phyloP scores from a whole-genome alignment of 192 early-diverging fungal genomes.

The Linnemannia exigua region DNA sequence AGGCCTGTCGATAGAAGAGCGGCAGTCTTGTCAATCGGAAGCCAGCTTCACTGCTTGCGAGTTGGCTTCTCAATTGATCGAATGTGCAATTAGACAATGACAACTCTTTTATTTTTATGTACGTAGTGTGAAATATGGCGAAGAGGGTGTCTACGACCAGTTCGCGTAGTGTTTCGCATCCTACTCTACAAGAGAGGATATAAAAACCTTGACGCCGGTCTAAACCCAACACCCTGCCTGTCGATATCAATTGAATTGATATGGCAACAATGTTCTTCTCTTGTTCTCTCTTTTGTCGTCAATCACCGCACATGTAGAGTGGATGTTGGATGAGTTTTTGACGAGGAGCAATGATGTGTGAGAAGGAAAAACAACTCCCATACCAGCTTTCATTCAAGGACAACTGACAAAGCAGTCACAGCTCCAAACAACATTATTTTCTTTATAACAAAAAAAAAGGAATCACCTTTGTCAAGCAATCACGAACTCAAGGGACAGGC shows the following conservation, averaged over 20 bases:
- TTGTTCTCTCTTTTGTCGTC: neutral
- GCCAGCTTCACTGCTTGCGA: too few species aligned
- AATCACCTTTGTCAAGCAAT: neutral
- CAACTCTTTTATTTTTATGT: neutral
- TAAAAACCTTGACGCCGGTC: neutral
- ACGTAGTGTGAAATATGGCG: neutral
- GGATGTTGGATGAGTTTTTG: neutral
- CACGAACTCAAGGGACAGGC: neutral
- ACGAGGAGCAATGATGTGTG: neutral
- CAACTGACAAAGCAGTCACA: neutral
- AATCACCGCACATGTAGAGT: neutral
- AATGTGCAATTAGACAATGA: too few species aligned
- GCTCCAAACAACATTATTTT: neutral
- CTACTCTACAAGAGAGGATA: neutral
- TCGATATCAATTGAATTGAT: neutral
- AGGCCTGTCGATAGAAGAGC: too few species aligned
- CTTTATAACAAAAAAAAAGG: neutral
- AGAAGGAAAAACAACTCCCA: neutral
- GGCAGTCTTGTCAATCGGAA: too few species aligned
- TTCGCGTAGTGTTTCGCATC: neutral
- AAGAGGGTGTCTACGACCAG: slow-evolving; percentile 5
- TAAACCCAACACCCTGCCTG: slow-evolving; percentile 7
- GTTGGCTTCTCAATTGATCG: too few species aligned
- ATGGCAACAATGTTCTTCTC: neutral
- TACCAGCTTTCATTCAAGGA: too few species aligned